Evolutionary conservation across 2,329 filamentous ascomycete species (phyloP).

Genomic region (Zasmidium citrigriseum): DNA sequence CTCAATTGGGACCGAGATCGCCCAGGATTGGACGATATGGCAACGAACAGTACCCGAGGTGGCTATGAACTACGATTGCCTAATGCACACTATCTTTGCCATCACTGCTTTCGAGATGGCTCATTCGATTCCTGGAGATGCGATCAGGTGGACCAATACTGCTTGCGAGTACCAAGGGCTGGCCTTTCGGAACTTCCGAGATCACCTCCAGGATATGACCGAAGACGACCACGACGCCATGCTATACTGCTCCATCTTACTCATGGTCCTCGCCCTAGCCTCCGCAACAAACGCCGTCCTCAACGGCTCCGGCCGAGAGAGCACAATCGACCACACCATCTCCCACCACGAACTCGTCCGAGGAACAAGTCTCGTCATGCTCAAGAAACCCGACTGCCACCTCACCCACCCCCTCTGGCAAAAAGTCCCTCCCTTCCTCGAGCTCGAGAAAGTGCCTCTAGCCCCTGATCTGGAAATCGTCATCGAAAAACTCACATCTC

Average conservation of each 20-base stretch:
- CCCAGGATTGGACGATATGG: slow-evolving; percentile 15
- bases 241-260: slow-evolving; percentile 13
- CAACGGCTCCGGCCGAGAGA: slow-evolving; percentile 2
- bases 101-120: slow-evolving; percentile 19
- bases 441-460: not conserved
- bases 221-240: slow-evolving; percentile 16
- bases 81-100: slow-evolving; percentile 16
- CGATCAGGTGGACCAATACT: slow-evolving; percentile 8
- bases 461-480: not conserved
- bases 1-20: slow-evolving; percentile 11
- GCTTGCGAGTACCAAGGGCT: slow-evolving; percentile 16
- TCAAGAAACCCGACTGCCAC: slow-evolving; percentile 13
- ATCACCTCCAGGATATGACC: slow-evolving; percentile 1
- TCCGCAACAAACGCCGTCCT: slow-evolving; percentile 13
- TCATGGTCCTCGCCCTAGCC: slow-evolving; percentile 17
- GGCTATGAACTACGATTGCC: slow-evolving; percentile 18
- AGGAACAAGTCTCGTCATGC: slow-evolving; percentile 13
- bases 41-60: slow-evolving; percentile 7
- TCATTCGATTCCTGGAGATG: slow-evolving; percentile 8
- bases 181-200: slow-evolving; percentile 13
- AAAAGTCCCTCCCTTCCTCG: slow-evolving; percentile 13
- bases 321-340: slow-evolving; percentile 13
- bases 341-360: slow-evolving; percentile 15
- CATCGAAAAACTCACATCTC: not conserved
- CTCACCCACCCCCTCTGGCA: slow-evolving; percentile 3